Evolutionary conservation across 148 eudicot genomes (phyloP), one percentile per base, ranked within the genome.

Genomic region (Dysphania ambrosioides): DNA sequence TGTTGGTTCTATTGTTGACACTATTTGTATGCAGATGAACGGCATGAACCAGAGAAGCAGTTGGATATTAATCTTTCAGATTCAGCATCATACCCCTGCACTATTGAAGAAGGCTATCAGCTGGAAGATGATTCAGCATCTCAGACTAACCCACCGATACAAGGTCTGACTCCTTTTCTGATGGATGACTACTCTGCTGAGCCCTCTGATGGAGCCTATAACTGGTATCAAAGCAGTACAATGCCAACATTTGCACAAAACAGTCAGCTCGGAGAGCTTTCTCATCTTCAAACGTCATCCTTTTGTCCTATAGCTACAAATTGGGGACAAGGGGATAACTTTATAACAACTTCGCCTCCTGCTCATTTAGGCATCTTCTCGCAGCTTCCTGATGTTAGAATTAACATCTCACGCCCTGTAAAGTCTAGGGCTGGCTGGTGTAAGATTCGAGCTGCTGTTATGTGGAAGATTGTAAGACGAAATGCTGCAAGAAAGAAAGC

Each of bases 401-500:
- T 74, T 44, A 73, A 68, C 65, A 47, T 66, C 30, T 59, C 89
- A 34, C 74, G 84, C 62, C 74, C 35, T 31, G 78, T 83, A 36
- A 85, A 80, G 59, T 80, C 86, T 32, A 88, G 75, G 80, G 86
- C 83, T 6, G 59, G 86, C 66, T 90, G 97, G 96, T 79, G 83
- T 41, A 87, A 88, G 81, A 55, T 92, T 35, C 92, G 92, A 27
- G 93, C 96, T 73, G 85, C 79, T 65, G 66, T 92, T 27, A 90
- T 79, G 84, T 92, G 87, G 91, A 84, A 86, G 73, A 85, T 87
- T 44, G 75, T 88, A 10, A 78, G 83, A 80, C 83, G 89, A 19
- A 62, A 64, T 36, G 89, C 83, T 76, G 89, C 86, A 66, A 70
- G 74, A 81, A 82, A 78, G 78, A 78, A 76, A 73, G 78, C 73